Evolutionary conservation across 768 basidiomycete species (phyloP), one percentile per base, ranked within the genome.

Genomic region (Lyophyllum decastes): DNA sequence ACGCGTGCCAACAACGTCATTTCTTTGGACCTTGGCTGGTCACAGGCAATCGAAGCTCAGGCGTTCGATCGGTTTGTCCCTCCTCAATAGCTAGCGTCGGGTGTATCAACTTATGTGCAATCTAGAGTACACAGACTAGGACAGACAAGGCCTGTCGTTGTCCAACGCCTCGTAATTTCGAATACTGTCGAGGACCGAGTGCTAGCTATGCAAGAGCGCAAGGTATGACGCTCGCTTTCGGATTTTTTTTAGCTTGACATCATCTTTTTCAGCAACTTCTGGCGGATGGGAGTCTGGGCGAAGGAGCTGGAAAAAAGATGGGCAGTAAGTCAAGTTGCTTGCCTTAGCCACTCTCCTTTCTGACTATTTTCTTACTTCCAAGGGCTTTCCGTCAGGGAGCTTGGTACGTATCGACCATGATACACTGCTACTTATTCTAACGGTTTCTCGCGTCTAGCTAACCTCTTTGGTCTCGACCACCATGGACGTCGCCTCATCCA

Each of bases 121-220:
- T 61, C 30, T 25, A 66, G 64, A 34, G 78, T 82, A 6, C 84
- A 86, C 63, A 74, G 85, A 22, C 71, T 86, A 5, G 86, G 86
- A 5, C 87, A 88, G 64, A 71, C 60, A 10, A 75, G 82, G 24
- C 55, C 75, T 0, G 87, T 87, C 12, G 60, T 72, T 21, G 81
- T 87, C 12, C 73, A 84, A 40, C 80, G 85, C 10, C 74, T 87
- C 6, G 85, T 87, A 27, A 84, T 87, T 38, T 66, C 70, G 2
- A 74, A 84, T 58, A 86, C 84, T 0, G 83, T 88, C 30, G 90
- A 91, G 65, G 84, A 90, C 64, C 77, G 89, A n/a, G 84, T 92
- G 30, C 74, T 89, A 25, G 75, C 74, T 0, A 71, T 91, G 58
- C 88, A 89, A 62, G 78, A 82, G 41, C 75, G 83, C 55, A 88